Conservation (phyloP, 305 asterid genomes). For the Rubia tinctorum region DNA sequence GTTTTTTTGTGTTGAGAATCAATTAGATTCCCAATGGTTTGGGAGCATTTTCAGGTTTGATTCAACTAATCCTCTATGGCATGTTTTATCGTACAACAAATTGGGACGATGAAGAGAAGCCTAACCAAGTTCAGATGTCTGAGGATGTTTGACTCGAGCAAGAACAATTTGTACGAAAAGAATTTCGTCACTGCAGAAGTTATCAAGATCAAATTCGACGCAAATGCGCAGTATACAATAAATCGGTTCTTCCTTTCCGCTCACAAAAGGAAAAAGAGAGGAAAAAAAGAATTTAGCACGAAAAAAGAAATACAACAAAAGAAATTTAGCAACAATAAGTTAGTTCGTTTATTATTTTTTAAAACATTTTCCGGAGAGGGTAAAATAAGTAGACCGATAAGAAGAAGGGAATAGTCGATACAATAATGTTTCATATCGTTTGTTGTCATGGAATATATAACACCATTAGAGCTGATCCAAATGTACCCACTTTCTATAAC, state of each 20-base stretch:
- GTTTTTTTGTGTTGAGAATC: neutral
- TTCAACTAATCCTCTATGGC: slow-evolving; percentile 55
- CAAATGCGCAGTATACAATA: neutral
- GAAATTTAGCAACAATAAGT: neutral
- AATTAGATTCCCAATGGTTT: slow-evolving; percentile 44
- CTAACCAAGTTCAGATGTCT: slow-evolving; percentile 9
- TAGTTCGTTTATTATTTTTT: neutral
- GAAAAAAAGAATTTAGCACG: too few species aligned
- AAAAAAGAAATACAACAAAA: neutral
- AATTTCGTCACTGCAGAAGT: neutral
- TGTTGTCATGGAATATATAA: neutral
- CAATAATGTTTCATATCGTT: neutral
- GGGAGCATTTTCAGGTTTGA: slow-evolving; percentile 52
- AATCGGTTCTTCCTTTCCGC: neutral
- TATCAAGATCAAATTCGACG: neutral
- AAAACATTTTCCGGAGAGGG: neutral
- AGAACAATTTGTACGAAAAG: neutral
- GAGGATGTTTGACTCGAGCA: neutral
- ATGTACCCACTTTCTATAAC: too few species aligned
- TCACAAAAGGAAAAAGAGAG: neutral
- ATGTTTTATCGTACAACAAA: slow-evolving; percentile 49
- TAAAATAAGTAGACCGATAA: neutral
- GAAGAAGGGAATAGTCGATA: neutral
- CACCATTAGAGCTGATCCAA: neutral
- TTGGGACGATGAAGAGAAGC: slow-evolving; percentile 43